Evolutionary conservation across 2,329 filamentous ascomycete species (phyloP).

Genomic region (Lecanoromycetidae sp.): DNA sequence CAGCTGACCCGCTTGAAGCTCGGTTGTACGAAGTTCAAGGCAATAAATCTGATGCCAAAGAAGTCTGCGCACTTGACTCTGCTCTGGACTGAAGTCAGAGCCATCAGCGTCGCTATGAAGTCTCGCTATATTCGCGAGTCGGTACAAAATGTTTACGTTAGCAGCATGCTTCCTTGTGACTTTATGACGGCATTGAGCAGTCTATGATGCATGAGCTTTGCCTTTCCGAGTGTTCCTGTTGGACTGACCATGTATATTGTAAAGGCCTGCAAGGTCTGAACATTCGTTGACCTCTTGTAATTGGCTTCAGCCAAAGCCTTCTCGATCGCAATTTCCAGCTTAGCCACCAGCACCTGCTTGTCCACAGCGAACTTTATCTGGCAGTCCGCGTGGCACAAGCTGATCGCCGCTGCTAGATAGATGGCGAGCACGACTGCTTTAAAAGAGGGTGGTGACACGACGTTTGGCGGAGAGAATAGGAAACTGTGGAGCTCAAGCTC

Average conservation of each 20-base stretch:
- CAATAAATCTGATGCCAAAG: slow-evolving; percentile 13
- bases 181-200: slow-evolving; percentile 6
- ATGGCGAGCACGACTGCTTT: slow-evolving; percentile 9
- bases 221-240: too few species aligned
- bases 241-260: slow-evolving; percentile 9
- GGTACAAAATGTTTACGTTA: slow-evolving; percentile 1
- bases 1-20: slow-evolving; percentile 4
- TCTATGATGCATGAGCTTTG: not conserved
- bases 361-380: not conserved
- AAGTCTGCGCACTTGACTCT: slow-evolving; percentile 9
- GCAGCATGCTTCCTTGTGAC: slow-evolving; percentile 3
- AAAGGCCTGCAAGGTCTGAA: slow-evolving; percentile 14
- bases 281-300: slow-evolving; percentile 1
- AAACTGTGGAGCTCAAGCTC: slow-evolving; percentile 2
- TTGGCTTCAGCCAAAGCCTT: slow-evolving; percentile 6
- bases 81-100: not conserved
- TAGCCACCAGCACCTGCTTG: slow-evolving; percentile 5
- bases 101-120: slow-evolving; percentile 1
- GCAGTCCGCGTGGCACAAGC: not conserved
- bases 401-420: slow-evolving; percentile 11
- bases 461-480: not conserved
- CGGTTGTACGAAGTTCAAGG: slow-evolving; percentile 10
- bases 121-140: slow-evolving; percentile 4
- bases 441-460: slow-evolving; percentile 4
- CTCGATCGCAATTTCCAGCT: slow-evolving; percentile 10